Conservation (phyloP, 176 grass and related monocot genomes). For the Melocanna baccifera region DNA sequence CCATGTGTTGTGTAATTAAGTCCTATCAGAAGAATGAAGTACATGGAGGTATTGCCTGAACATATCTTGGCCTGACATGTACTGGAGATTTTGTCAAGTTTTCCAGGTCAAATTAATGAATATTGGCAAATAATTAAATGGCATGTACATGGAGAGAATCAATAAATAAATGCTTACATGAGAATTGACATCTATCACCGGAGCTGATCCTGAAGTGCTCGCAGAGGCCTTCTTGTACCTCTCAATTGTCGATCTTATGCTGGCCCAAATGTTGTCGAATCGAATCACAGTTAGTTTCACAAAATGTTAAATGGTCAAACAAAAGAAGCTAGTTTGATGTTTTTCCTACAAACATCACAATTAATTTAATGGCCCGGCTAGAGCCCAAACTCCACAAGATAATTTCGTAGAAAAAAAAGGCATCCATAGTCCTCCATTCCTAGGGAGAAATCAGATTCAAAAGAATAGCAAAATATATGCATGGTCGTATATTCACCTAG, state of each 20-base stretch:
- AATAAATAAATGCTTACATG: conserved; percentile 38
- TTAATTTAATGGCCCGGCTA: not conserved
- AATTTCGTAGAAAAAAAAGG: too few species aligned
- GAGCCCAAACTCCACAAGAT: not conserved
- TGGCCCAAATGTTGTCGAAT: conserved; percentile 15
- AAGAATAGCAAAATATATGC: not conserved
- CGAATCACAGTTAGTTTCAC: not conserved
- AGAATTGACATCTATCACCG: conserved; percentile 66
- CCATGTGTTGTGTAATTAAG: too few species aligned
- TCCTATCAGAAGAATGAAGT: not conserved
- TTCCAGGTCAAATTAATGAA: not conserved
- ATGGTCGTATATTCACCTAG: not conserved
- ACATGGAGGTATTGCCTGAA: not conserved
- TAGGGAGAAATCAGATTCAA: not conserved
- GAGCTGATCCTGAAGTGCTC: conserved; percentile 58
- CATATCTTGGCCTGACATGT: not conserved
- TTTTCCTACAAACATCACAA: not conserved
- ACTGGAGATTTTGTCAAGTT: not conserved
- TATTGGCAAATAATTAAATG: not conserved
- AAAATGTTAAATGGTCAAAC: not conserved
- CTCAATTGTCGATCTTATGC: conserved; percentile 76
- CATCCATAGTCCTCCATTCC: too few species aligned
- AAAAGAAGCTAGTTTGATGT: not conserved
- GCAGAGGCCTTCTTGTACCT: conserved; percentile 83
- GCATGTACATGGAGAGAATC: not conserved